phyloP scores from a whole-genome alignment of 257 asterid genomes.

The Primulina eburnea region DNA sequence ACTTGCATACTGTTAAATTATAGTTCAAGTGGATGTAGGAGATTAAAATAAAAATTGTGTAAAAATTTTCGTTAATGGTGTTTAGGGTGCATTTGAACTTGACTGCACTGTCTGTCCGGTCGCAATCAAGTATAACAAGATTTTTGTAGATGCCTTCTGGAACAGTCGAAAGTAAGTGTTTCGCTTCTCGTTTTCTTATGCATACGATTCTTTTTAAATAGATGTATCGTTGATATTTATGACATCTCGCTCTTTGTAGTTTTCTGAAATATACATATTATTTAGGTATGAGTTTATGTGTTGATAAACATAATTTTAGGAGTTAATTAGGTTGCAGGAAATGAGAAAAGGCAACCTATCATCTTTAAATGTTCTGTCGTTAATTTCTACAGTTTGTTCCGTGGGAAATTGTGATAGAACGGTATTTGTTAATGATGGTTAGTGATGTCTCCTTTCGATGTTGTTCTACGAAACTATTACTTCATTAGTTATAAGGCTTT shows the following conservation, averaged over 20 bases:
- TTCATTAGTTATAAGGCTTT: not conserved
- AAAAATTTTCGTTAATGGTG: slow-evolving; percentile 24
- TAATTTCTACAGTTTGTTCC: not conserved
- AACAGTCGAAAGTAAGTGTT: slow-evolving; percentile 75
- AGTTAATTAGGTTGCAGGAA: not conserved
- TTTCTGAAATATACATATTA: not conserved
- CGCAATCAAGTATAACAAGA: slow-evolving; percentile 96
- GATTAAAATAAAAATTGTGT: no score
- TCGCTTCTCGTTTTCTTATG: not conserved
- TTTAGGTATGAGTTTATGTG: not conserved
- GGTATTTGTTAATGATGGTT: not conserved
- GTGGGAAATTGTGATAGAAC: not conserved
- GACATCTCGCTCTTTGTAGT: not conserved
- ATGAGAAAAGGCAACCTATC: not conserved
- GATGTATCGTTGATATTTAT: not conserved
- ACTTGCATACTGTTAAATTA: not conserved
- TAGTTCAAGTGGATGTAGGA: slow-evolving; percentile 1
- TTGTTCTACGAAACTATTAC: not conserved
- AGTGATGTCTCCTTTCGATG: not conserved
- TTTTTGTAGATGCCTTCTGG: slow-evolving; percentile 98
- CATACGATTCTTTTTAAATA: not conserved
- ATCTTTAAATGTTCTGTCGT: not conserved
- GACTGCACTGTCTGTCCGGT: slow-evolving; percentile 93
- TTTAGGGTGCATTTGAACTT: slow-evolving; percentile 95
- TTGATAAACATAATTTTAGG: not conserved